Evolutionary conservation across 2,329 filamentous ascomycete species (phyloP).

Genomic region (Aureobasidium pullulans): DNA sequence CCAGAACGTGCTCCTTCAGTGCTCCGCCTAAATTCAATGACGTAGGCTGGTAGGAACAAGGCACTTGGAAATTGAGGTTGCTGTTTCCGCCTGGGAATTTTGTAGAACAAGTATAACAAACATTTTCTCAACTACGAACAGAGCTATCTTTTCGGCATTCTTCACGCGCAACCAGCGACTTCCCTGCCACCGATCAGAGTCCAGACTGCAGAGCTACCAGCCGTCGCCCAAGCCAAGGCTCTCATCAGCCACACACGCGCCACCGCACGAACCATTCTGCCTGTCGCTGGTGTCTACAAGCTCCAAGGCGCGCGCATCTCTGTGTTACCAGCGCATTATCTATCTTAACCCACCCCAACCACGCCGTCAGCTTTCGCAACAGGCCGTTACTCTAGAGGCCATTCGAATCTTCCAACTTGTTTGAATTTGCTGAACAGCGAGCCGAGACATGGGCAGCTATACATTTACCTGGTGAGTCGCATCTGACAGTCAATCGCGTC

Average conservation of each 20-base stretch:
- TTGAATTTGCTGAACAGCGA: background rate
- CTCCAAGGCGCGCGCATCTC: slow-evolving; percentile 11
- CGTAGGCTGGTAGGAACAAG: background rate
- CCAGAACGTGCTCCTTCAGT: no score
- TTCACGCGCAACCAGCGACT: background rate
- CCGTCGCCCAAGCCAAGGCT: background rate
- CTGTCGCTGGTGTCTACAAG: background rate
- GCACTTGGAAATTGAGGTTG: background rate
- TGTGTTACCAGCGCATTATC: slow-evolving; percentile 11
- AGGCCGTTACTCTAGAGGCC: slow-evolving; percentile 2
- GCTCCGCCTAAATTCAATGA: background rate
- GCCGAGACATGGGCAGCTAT: slow-evolving; percentile 54
- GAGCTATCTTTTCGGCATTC: no score
- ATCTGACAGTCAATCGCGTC: background rate
- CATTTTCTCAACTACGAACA: no score
- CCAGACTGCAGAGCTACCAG: background rate
- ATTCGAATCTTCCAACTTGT: background rate
- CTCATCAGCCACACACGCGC: slow-evolving; percentile 1
- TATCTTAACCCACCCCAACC: background rate
- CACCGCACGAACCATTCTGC: background rate
- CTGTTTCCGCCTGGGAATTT: background rate
- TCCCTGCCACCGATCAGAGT: background rate
- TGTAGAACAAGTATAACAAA: background rate
- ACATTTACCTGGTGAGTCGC: slow-evolving; percentile 62
- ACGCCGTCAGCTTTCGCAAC: slow-evolving; percentile 2